Evolutionary conservation across 805 yeast genomes (phyloP).

Genomic region (Isabelozyma pseudorhagii): DNA sequence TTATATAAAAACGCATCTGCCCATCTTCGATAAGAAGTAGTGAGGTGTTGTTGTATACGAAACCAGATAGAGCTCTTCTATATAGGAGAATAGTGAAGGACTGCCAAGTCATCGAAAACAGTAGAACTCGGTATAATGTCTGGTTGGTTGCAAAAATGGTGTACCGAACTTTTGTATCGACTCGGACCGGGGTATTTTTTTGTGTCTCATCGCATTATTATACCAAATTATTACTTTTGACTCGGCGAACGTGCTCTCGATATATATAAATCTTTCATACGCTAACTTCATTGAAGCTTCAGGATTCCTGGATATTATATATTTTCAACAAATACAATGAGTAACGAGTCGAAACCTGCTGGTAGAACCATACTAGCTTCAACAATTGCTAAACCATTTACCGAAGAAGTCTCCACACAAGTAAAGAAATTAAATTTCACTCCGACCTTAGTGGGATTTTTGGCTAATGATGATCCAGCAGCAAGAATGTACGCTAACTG

Average conservation of each 20-base stretch:
- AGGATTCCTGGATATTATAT: background rate
- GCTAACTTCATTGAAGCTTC: background rate
- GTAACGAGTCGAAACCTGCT: slow-evolving; percentile 34
- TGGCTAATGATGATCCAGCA: slow-evolving; percentile 93
- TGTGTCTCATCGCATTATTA: too few relatives aligned
- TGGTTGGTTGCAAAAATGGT: too few relatives aligned
- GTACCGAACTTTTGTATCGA: too few relatives aligned
- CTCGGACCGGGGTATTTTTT: too few relatives aligned
- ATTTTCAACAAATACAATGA: slow-evolving; percentile 1
- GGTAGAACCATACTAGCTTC: slow-evolving; percentile 87
- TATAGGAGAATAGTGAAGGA: too few relatives aligned
- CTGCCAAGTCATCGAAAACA: too few relatives aligned
- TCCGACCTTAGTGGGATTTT: slow-evolving; percentile 84
- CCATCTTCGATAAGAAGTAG: slow-evolving; percentile 50
- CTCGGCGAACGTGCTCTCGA: background rate
- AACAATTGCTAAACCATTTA: slow-evolving; percentile 77
- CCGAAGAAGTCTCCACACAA: slow-evolving; percentile 63
- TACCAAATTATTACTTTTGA: too few relatives aligned
- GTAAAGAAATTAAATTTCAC: slow-evolving; percentile 50
- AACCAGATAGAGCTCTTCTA: too few relatives aligned
- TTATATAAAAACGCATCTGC: slow-evolving; percentile 87
- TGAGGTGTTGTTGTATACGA: too few relatives aligned
- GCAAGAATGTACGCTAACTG: slow-evolving; percentile 93
- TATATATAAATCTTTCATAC: background rate
- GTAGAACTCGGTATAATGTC: background rate